Conservation (phyloP, 1,139 yeast genomes). For the Suhomyces chickasaworum region DNA sequence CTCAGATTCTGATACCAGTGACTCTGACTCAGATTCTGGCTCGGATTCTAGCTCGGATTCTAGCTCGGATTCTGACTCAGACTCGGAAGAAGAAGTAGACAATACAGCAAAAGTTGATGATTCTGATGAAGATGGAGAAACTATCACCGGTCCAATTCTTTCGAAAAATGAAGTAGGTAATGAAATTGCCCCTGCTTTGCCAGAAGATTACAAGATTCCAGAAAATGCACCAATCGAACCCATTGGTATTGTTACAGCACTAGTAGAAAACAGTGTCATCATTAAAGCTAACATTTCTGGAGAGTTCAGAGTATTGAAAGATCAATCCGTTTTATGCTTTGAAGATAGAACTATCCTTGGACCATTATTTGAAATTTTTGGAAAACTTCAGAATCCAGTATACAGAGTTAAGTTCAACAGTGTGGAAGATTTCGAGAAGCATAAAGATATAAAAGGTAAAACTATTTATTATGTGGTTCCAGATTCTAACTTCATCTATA, state of each 20-base stretch:
- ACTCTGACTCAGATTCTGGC: constrained; percentile 16
- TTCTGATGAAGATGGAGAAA: constrained; percentile 48
- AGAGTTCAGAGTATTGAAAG: constrained; percentile 80
- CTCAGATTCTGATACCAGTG: constrained; percentile 24
- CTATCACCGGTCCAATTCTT: constrained; percentile 57
- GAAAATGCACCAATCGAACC: constrained; percentile 66
- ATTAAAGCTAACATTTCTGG: constrained; percentile 80
- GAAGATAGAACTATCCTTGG: constrained; percentile 78
- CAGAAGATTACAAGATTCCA: constrained; percentile 63
- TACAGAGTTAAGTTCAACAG: constrained; percentile 72
- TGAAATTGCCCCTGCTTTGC: constrained; percentile 68
- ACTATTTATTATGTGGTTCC: constrained; percentile 78
- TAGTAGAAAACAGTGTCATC: constrained; percentile 73
- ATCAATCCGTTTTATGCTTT: constrained; percentile 77
- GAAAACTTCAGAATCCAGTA: constrained; percentile 81
- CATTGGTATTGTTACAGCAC: constrained; percentile 69
- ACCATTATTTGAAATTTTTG: constrained; percentile 84
- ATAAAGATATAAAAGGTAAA: constrained; percentile 53
- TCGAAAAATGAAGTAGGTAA: constrained; percentile 78
- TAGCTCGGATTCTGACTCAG: constrained; percentile 21
- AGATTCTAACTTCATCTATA: constrained; percentile 74
- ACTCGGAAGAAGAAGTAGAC: constrained; percentile 24
- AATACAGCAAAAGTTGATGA: constrained; percentile 26
- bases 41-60: constrained; percentile 19
- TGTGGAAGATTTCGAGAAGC: constrained; percentile 50